These are phyloP conservation scores for Xylaria sp. DNA, from an alignment of 2,329 filamentous ascomycete genomes.

Conservation along the genomic window DNA sequence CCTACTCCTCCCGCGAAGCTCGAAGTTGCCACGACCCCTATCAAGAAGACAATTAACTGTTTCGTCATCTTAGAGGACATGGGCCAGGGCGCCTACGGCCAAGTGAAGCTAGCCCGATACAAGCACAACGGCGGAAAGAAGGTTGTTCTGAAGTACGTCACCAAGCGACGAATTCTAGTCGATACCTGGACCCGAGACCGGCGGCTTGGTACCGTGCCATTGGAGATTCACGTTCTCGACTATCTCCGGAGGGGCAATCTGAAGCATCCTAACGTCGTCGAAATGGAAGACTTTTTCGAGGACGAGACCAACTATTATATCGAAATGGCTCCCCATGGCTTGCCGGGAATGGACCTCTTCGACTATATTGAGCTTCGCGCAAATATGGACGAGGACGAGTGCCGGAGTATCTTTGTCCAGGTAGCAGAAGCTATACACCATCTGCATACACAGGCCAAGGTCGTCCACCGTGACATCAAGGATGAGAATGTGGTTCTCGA, in stretches of 20 bases:
- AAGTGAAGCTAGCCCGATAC: conserved; percentile 89
- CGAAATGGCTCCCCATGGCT: conserved; percentile 90
- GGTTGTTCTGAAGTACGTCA: conserved; percentile 95
- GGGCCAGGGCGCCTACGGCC: conserved; percentile 95
- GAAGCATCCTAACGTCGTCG: conserved; percentile 63
- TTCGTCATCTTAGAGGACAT: conserved; percentile 95
- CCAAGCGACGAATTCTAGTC: conserved; percentile 90
- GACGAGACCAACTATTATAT: conserved; percentile 96
- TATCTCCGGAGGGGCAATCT: conserved; percentile 74
- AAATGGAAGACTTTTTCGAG: conserved; percentile 70
- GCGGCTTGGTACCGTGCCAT: conserved; percentile 83
- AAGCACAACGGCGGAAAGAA: conserved; percentile 71
- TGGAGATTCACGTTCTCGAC: conserved; percentile 95
- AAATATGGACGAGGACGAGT: conserved; percentile 94
- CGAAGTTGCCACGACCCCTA: conserved; percentile 34
- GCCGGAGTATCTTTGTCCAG: conserved; percentile 90
- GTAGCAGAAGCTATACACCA: conserved; percentile 87
- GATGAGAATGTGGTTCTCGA: conserved; percentile 97
- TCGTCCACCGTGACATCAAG: conserved; percentile 97
- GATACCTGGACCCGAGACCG: conserved; percentile 98
- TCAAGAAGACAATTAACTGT: conserved; percentile 82
- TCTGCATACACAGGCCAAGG: conserved; percentile 80
- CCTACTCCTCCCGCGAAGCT: conserved; percentile 30
- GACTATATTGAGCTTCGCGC: conserved; percentile 96
- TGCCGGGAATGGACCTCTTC: conserved; percentile 97